A percentile compares a stretch with the other conserved stretches of the same genome.
These are phyloP conservation scores for Nicotiana tomentosiformis DNA, from an alignment of 257 asterid species.

Conservation along the genomic window DNA sequence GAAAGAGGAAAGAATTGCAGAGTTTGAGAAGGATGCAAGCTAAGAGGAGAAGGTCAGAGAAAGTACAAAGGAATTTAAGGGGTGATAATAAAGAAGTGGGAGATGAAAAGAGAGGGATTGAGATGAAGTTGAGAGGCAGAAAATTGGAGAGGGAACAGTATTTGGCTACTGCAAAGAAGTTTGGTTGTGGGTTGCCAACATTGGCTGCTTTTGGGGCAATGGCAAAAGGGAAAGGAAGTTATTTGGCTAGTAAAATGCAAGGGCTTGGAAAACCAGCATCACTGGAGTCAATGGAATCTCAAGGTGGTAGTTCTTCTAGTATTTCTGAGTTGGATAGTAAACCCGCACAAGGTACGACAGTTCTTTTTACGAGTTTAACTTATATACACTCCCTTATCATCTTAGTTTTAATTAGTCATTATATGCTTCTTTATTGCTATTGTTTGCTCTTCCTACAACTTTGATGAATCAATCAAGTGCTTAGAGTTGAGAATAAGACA, in stretches of 20 bases:
- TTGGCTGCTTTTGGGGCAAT: constrained; percentile 27
- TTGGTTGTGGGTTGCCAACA: constrained; percentile 26
- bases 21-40: constrained; percentile 87
- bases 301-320: constrained; percentile 60
- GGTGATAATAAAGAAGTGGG: constrained; percentile 38
- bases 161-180: constrained; percentile 34
- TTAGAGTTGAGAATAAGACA: not conserved
- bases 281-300: constrained; percentile 65
- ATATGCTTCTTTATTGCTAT: not conserved
- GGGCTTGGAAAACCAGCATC: constrained; percentile 25
- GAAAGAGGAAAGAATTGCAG: constrained; percentile 88
- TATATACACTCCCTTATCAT: not conserved
- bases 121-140: constrained; percentile 42
- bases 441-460: not conserved
- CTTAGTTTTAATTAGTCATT: not conserved
- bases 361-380: not conserved
- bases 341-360: constrained; percentile 47
- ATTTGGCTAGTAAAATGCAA: constrained; percentile 21
- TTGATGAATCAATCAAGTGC: not conserved
- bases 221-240: constrained; percentile 44
- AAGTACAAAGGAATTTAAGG: constrained; percentile 48
- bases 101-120: constrained; percentile 53
- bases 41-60: constrained; percentile 80
- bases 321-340: constrained; percentile 56
- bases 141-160: constrained; percentile 52